Evolutionary conservation across 2,329 filamentous ascomycete genomes (phyloP), one percentile per base, ranked within the genome.

Genomic region (Hymenoscyphus scutula): DNA sequence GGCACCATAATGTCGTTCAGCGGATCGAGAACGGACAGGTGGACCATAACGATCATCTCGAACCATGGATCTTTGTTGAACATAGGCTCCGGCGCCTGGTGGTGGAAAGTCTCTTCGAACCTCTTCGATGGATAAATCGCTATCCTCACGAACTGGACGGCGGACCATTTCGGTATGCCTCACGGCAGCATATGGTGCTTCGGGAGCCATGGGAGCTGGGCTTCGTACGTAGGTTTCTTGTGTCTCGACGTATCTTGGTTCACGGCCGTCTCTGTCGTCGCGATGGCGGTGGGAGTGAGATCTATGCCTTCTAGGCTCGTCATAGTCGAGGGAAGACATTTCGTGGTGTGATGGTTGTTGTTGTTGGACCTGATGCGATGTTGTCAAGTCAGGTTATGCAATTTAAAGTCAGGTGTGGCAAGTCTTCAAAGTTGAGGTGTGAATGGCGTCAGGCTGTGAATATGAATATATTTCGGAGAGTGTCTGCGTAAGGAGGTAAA

Each of bases 61-160:
- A 62, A 64, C 66, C 62, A 70, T 62, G 48, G 66, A 63, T 34
- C 70, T 65, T 59, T 67, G 67, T 53, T 65, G 64, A 61, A 57
- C 60, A 38, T 71, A 71, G 56, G 61, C 67, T 41, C 61, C 68
- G 30, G 65, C 64, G 10, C 62, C 65, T 15, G 72, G 86, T 6
- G 91, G 90, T 34, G 91, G 91, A 71, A 96, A 96, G 69, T 96
- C 90, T 68, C 92, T 87, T 67, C 86, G 86, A 64, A 96, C 86
- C 77, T 96, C 91, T 77, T 97, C 93, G 73, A 96, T 77, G 2
- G 88, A 88, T 29, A 89, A 78, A 54, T 88, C 87, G 75, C 89
- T 92, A 71, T 92, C 89, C 74, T 93, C 88, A 67, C 89, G 87
- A 57, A 79, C 74, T 61, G 72, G 73, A 29, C 83, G 80, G 38